Percentiles rank a stretch among this genome's conserved stretches.
These are phyloP conservation scores for Amanita molliuscula DNA, from an alignment of 768 basidiomycete genomes.

Conservation along the genomic window DNA sequence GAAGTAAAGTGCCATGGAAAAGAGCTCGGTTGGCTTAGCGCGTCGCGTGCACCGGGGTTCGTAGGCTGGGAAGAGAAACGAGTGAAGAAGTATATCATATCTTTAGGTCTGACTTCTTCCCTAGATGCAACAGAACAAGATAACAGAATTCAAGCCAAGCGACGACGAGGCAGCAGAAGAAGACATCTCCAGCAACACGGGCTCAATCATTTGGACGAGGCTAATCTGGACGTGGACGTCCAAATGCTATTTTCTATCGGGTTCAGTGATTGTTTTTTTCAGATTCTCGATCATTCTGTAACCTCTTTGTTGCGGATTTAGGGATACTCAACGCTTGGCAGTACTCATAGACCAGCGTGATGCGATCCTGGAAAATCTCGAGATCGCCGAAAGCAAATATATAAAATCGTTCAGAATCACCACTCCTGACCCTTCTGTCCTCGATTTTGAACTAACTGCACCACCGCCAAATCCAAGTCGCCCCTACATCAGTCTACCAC, in stretches of 20 bases:
- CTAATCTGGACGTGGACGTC: slow-evolving; percentile 49
- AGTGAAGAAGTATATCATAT: slow-evolving; percentile 58
- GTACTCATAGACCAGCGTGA: slow-evolving; percentile 68
- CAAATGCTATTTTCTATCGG: slow-evolving; percentile 66
- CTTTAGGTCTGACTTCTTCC: slow-evolving; percentile 53
- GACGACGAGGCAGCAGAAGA: slow-evolving; percentile 19
- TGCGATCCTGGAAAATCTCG: slow-evolving; percentile 66
- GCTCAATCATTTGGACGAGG: slow-evolving; percentile 31
- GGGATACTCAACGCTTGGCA: slow-evolving; percentile 61
- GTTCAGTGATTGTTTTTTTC: slow-evolving; percentile 27
- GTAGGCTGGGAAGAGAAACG: slow-evolving; percentile 64
- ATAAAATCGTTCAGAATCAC: slow-evolving; percentile 66
- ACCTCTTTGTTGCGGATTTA: slow-evolving; percentile 16
- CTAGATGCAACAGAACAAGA: slow-evolving; percentile 26
- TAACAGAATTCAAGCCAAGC: slow-evolving; percentile 15
- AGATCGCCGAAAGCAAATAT: slow-evolving; percentile 72
- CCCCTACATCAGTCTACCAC: slow-evolving; percentile 61
- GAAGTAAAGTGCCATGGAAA: slow-evolving; percentile 53
- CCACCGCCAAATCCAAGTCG: slow-evolving; percentile 30
- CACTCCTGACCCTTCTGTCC: slow-evolving; percentile 63
- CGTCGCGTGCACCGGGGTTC: slow-evolving; percentile 53
- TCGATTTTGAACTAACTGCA: slow-evolving; percentile 40
- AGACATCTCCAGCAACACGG: slow-evolving; percentile 29
- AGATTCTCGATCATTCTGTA: slow-evolving; percentile 1
- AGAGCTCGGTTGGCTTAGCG: slow-evolving; percentile 71